These are phyloP conservation scores for Keqinozyma sinolaborantium DNA, from an alignment of 1,139 yeast genomes.

Conservation along the genomic window DNA sequence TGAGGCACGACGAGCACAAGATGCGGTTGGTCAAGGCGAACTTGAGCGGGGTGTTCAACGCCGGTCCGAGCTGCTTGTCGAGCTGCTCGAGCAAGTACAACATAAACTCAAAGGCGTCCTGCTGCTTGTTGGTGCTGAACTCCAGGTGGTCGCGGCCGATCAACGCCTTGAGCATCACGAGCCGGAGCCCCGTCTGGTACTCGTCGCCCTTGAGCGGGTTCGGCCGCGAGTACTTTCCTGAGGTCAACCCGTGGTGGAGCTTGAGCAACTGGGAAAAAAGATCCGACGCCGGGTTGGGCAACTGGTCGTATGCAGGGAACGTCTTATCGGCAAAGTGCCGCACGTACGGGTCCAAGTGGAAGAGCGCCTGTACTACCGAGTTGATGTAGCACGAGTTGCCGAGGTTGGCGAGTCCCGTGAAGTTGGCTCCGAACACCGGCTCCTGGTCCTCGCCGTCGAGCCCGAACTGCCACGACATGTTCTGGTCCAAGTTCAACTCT, in stretches of 20 bases:
- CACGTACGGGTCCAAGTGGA: slow-evolving; percentile 34
- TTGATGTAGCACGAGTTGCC: slow-evolving; percentile 94
- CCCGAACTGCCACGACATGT: slow-evolving; percentile 88
- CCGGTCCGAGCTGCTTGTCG: slow-evolving; percentile 49
- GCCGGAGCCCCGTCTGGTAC: slow-evolving; percentile 76
- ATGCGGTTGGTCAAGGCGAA: slow-evolving; percentile 65
- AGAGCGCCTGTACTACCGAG: slow-evolving; percentile 72
- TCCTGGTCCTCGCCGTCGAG: slow-evolving; percentile 62
- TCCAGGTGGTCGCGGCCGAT: slow-evolving; percentile 80
- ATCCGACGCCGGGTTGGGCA: slow-evolving; percentile 58
- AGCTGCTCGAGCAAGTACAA: slow-evolving; percentile 61
- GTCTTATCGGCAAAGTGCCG: slow-evolving; percentile 25
- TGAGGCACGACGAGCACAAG: slow-evolving; percentile 57
- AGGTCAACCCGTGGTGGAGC: slow-evolving; percentile 71
- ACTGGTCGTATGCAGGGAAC: slow-evolving; percentile 21
- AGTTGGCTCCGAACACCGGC: slow-evolving; percentile 65
- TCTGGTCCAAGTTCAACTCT: slow-evolving; percentile 89
- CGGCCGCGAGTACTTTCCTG: slow-evolving; percentile 71
- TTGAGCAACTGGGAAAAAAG: slow-evolving; percentile 71
- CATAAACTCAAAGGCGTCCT: slow-evolving; percentile 91
- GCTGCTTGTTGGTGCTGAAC: slow-evolving; percentile 84
- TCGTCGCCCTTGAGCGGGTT: slow-evolving; percentile 40
- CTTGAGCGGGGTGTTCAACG: slow-evolving; percentile 51
- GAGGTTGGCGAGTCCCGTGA: slow-evolving; percentile 80
- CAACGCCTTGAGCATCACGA: slow-evolving; percentile 68